A percentile compares a stretch with the other conserved stretches of the same genome.
phyloP scores from a whole-genome alignment of 768 basidiomycete species.

The Crepidotus variabilis region DNA sequence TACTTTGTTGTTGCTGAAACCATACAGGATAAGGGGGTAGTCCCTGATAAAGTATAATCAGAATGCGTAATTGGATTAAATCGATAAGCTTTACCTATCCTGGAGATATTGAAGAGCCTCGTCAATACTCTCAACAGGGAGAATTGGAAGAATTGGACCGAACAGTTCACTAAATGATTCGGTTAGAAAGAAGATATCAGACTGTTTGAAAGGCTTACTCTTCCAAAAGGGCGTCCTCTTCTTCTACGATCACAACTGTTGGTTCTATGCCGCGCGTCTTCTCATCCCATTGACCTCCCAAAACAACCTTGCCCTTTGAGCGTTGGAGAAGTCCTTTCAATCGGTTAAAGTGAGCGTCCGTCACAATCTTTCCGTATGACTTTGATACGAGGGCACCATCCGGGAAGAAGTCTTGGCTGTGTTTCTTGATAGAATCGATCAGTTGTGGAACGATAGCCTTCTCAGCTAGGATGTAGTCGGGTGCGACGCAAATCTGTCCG shows the following conservation, averaged over 20 bases:
- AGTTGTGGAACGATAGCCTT: slow-evolving; percentile 42
- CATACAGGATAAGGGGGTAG: slow-evolving; percentile 60
- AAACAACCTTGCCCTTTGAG: slow-evolving; percentile 54
- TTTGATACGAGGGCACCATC: too few species aligned
- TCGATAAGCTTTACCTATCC: too few species aligned
- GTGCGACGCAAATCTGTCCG: slow-evolving; percentile 69
- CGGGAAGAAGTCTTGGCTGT: slow-evolving; percentile 51
- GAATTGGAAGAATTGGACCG: slow-evolving; percentile 64
- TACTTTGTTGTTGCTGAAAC: slow-evolving; percentile 49
- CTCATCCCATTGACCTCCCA: slow-evolving; percentile 34
- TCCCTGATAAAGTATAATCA: too few species aligned
- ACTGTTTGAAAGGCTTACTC: too few species aligned
- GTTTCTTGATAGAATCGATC: slow-evolving; percentile 37
- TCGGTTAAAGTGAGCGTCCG: slow-evolving; percentile 49
- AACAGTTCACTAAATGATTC: slow-evolving; percentile 75
- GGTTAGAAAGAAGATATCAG: too few species aligned
- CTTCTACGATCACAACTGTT: slow-evolving; percentile 55
- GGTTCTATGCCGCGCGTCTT: slow-evolving; percentile 49
- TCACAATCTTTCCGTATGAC: too few species aligned
- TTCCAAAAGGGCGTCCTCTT: slow-evolving; percentile 57
- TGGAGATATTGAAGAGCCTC: slow-evolving; percentile 56
- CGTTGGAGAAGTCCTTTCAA: slow-evolving; percentile 45
- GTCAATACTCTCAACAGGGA: slow-evolving; percentile 51
- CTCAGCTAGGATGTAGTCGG: slow-evolving; percentile 41
- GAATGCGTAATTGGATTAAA: too few species aligned